These are phyloP conservation scores for Trichophyton rubrum DNA, from an alignment of 2,329 filamentous ascomycete genomes.

Conservation along the genomic window DNA sequence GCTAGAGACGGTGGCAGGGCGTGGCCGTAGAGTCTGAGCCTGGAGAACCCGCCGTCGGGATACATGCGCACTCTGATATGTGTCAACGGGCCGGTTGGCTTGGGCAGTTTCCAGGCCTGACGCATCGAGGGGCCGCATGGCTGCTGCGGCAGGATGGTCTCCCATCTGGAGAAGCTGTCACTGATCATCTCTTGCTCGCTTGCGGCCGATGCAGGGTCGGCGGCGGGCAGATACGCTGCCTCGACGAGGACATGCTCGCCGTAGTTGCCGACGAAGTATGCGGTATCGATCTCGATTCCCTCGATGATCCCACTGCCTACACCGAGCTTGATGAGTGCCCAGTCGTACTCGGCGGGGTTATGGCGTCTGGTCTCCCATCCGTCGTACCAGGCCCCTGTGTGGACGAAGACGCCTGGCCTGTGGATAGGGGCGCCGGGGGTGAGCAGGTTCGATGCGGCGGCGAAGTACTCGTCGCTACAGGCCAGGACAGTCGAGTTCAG, in stretches of 20 bases:
- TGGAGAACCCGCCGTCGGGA: conserved; percentile 35
- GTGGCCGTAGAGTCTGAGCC: conserved; percentile 32
- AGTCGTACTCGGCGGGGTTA: conserved; percentile 46
- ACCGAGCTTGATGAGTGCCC: conserved; percentile 48
- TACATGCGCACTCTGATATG: conserved; percentile 35
- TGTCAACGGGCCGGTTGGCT: conserved; percentile 25
- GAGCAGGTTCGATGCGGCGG: conserved; percentile 45
- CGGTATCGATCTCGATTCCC: conserved; percentile 35
- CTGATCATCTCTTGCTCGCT: conserved; percentile 21
- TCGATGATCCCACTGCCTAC: conserved; percentile 32
- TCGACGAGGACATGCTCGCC: conserved; percentile 32
- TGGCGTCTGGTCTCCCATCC: conserved; percentile 53
- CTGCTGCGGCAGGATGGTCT: conserved; percentile 27
- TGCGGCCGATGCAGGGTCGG: not conserved
- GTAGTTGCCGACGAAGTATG: conserved; percentile 36
- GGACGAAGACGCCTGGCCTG: conserved; percentile 46
- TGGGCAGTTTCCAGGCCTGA: conserved; percentile 29
- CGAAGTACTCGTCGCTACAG: conserved; percentile 51
- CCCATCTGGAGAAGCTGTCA: conserved; percentile 27
- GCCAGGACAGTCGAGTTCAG: conserved; percentile 44
- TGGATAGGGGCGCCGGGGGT: conserved; percentile 45
- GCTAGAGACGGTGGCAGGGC: conserved; percentile 26
- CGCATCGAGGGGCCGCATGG: conserved; percentile 31
- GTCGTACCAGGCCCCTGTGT: conserved; percentile 52
- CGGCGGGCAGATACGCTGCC: conserved; percentile 18